These are phyloP conservation scores for Escallonia rubra DNA, from an alignment of 129 eudicot genomes.

Conservation along the genomic window DNA sequence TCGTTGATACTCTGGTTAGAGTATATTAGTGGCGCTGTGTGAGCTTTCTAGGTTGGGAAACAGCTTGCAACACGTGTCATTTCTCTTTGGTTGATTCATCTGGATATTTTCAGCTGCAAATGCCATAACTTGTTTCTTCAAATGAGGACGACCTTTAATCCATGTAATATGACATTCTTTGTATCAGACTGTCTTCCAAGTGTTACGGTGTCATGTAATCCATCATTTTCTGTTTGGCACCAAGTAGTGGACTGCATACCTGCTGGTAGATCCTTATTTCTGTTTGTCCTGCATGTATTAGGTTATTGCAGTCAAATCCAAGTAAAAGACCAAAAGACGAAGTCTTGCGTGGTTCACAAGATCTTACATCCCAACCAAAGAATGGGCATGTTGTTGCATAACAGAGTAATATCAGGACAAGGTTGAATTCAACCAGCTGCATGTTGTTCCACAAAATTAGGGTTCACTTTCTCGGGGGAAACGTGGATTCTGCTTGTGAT, in stretches of 20 bases:
- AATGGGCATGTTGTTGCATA: constrained; percentile 26
- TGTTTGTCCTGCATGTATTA: not conserved
- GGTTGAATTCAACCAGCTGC: constrained; percentile 4
- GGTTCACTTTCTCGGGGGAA: not conserved
- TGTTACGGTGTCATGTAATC: no score
- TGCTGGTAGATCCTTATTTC: not conserved
- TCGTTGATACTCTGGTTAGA: no score
- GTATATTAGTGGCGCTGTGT: no score
- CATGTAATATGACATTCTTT: not conserved
- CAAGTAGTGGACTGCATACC: no score
- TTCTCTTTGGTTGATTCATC: no score
- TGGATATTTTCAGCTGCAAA: no score
- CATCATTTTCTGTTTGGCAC: no score
- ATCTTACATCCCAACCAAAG: constrained; percentile 33
- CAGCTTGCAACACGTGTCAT: no score
- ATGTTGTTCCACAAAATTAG: not conserved
- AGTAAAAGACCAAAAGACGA: constrained; percentile 31
- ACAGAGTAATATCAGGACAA: not conserved
- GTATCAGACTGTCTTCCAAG: no score
- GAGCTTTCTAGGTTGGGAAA: no score
- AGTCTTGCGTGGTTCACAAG: constrained; percentile 16
- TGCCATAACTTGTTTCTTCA: no score
- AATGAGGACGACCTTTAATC: no score
- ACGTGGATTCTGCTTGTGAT: not conserved
- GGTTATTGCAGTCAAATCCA: constrained; percentile 28